Evolutionary conservation across 345 rosid species (phyloP).

Genomic region (Durio zibethinus): DNA sequence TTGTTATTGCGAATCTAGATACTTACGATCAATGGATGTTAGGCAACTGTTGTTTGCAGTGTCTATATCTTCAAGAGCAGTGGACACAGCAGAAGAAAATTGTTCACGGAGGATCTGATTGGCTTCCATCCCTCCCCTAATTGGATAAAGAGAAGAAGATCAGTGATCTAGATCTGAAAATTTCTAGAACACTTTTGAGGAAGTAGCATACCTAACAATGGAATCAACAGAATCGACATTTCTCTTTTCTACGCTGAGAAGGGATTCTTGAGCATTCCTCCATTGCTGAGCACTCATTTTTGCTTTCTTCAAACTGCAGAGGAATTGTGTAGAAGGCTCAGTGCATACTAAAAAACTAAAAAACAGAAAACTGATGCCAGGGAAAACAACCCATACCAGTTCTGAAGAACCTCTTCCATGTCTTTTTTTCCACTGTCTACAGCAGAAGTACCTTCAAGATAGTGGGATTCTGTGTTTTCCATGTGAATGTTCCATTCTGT

Average conservation of each 20-base stretch:
- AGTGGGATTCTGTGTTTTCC: slow-evolving; percentile 73
- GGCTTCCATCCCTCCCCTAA: slow-evolving; percentile 78
- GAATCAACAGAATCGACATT: slow-evolving; percentile 87
- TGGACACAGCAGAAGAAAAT: slow-evolving; percentile 74
- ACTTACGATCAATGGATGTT: slow-evolving; percentile 77
- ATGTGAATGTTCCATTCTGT: slow-evolving; percentile 76
- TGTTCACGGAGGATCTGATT: slow-evolving; percentile 57
- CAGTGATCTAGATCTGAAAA: background rate
- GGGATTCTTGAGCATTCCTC: slow-evolving; percentile 83
- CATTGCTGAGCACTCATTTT: slow-evolving; percentile 78
- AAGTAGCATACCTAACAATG: slow-evolving; percentile 64
- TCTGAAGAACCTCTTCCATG: slow-evolving; percentile 72
- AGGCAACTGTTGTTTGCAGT: slow-evolving; percentile 58
- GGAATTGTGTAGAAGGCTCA: slow-evolving; percentile 18
- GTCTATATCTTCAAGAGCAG: slow-evolving; percentile 62
- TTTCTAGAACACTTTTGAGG: background rate
- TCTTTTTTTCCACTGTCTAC: slow-evolving; percentile 76
- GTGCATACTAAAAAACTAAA: slow-evolving; percentile 1
- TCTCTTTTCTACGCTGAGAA: slow-evolving; percentile 68
- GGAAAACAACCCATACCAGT: slow-evolving; percentile 51
- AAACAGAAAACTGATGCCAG: background rate
- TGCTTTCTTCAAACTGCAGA: slow-evolving; percentile 66
- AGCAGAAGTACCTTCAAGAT: slow-evolving; percentile 62
- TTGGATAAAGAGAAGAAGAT: slow-evolving; percentile 9
- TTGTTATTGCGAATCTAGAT: slow-evolving; percentile 7